Base-by-base conservation (phyloP, 257 asterid genomes). In the Salvia hispanica region DNA sequence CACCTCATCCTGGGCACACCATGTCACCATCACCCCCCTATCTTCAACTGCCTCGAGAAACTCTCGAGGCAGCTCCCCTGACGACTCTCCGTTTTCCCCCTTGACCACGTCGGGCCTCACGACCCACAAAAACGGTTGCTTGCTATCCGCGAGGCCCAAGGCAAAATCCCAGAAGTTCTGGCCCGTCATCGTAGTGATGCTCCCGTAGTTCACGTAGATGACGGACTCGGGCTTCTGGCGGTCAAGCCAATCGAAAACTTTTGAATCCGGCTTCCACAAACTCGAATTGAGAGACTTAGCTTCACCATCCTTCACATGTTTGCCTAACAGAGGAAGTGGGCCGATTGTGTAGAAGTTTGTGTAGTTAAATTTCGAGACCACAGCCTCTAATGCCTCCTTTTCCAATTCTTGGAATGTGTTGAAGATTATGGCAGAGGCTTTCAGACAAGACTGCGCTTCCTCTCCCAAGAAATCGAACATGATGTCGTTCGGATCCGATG, bases 401-500 rank as follows among this genome's bases (percentile, higher is more conserved):
- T 87, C 89, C 25, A 87, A 37, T 25, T 79, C 83, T 0, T 72
- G 71, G 13, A 82, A 87, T 34, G 87, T 81, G 73, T 84, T 84
- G 79, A 87, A 79, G 52, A 84, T 77, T 46, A 87, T 52, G 6
- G 86, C 84, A 0, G 80, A 39, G 28, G 91, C 64, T 39, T 74
- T 77, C 0, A 84, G 79, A 15, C 82, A 71, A 13, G 40, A 70
- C 37, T 83, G 83, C 2, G 81, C 80, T 76, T 87, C 86, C 54
- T 83, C 85, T 64, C 79, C 77, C 61, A 75, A 0, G 84, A 71
- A 81, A 16, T 83, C 70, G 57, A 87, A 78, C 87, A 87, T 60
- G 14, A 87, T 79, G 78, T 85, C 91, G 14, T 87, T 21, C 12
- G 87, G 89, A 72, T 87, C 85, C 0, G 84, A 79, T 36, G 84